phyloP scores from a whole-genome alignment of 306 rosid species.

The Quercus rubra region DNA sequence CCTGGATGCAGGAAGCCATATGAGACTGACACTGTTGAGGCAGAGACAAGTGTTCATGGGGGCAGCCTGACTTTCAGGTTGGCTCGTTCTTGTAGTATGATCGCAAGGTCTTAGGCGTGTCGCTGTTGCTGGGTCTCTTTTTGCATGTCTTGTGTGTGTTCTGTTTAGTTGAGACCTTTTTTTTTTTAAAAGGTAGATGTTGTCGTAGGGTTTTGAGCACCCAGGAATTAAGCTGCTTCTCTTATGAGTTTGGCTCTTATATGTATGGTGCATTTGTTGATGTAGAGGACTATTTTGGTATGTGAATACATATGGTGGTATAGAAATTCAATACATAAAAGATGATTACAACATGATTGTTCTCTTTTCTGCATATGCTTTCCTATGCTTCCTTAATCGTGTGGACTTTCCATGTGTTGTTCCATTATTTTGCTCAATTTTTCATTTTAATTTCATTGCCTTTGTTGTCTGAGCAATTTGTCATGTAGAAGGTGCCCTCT shows the following conservation, averaged over 20 bases:
- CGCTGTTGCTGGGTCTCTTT: conserved; percentile 41
- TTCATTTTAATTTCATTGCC: background rate
- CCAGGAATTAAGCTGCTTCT: conserved; percentile 49
- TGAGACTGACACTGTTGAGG: conserved; percentile 48
- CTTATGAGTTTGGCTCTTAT: conserved; percentile 47
- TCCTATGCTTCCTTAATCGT: background rate
- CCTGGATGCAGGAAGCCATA: conserved; percentile 98
- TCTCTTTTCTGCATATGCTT: conserved; percentile 15
- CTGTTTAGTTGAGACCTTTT: conserved; percentile 47
- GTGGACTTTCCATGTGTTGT: conserved; percentile 2
- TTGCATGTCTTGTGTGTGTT: conserved; percentile 32
- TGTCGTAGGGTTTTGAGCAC: conserved; percentile 63
- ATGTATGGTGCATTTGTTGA: conserved; percentile 60
- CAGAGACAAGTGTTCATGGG: conserved; percentile 58
- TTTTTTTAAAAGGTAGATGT: conserved; percentile 42
- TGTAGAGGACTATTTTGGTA: conserved; percentile 69
- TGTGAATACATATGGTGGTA: conserved; percentile 94
- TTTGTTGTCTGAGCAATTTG: background rate
- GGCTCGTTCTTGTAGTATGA: conserved; percentile 86
- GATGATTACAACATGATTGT: conserved; percentile 33
- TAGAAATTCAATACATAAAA: conserved; percentile 76
- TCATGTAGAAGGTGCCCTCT: background rate
- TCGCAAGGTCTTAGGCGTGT: conserved; percentile 62
- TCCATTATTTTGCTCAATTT: background rate
- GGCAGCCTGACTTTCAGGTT: conserved; percentile 59